Evolutionary conservation across 176 grass and related monocot species (phyloP), one percentile per base, ranked within the genome.

Genomic region (Leersia perrieri): DNA sequence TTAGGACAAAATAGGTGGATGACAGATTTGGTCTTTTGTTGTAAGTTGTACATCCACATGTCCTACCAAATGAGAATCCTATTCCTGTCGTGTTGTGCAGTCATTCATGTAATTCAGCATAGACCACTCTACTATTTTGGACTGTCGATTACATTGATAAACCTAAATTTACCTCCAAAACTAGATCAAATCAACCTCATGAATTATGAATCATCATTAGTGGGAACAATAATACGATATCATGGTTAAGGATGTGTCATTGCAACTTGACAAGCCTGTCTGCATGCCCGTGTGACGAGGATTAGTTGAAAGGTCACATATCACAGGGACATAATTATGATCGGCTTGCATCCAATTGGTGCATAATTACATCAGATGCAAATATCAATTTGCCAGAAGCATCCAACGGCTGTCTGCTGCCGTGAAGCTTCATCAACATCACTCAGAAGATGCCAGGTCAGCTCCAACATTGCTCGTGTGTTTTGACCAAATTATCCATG

Each of bases 371-470:
- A 60, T 60, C 7, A 23, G 36, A 51, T 36, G 75, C 57, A 67
- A 38, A 60, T 60, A 42, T 14, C 75, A 80, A 80, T 4, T 84
- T 80, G 63, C 29, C 74, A 63, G 14, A 75, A 76, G 28, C 62
- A 75, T 76, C 76, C 76, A 80, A 70, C 38, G 51, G 38, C 28
- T 22, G 36, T 23, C 26, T 60, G 8, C 51, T 80, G 38, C 87
- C 49, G 20, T n/a, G 82, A 89, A 89, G 76, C 87, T 84, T 89
- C 87, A 34, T 5, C 20, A 25, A n/a, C 10, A 72, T 9, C 3
- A 33, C 51, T 7, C 35, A 15, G 70, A 2, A 11, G 55, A 82
- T 51, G 49, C 23, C 77, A 74, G 35, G 2, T 66, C 47, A 30
- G n/a, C 77, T 61, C 30, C 11, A 33, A 42, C 51, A 57, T 57